Base-by-base conservation (phyloP, 1,139 yeast species). In the Blastobotrys buckinghamii region DNA sequence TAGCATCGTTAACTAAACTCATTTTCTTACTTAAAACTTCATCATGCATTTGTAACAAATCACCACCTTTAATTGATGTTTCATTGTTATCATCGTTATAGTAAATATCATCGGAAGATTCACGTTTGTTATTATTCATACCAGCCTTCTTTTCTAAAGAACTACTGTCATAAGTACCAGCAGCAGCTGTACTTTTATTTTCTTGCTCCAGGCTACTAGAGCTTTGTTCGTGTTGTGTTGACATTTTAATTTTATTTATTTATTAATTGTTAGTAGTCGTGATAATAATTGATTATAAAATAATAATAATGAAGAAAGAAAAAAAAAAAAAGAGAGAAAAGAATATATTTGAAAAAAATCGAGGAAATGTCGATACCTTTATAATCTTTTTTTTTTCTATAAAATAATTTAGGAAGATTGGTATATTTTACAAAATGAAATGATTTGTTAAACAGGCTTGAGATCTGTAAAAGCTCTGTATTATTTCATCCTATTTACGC, bases 1-100 rank as follows among this genome's bases (percentile, higher is more conserved):
- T 57, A 49, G 53, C 74, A 63, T 59, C 47, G 49, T 60, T 60
- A 20, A 60, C 60, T 34, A 60, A 49, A 5, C 50, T 48, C 45
- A 59, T 51, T 48, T 60, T 59, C 43, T 48, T 54, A 42, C 55
- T 41, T 27, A 59, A 47, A 17, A 56, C 57, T 29, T 41, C 44
- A 20, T 41, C 44, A 13, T 41, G 26, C 44, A 41, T 41, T 13
- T 30, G 38, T 17, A 32, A 32, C 29, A 41, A 29, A 33, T 44
- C 47, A 4, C 51, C 51, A 30, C 51, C 51, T 20, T 44, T 48
- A 2, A 48, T 45, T 2, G 51, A 48, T 15, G 35, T 42, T 24
- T 33, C 34, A 17, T 42, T 22, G 30, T 35, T 34, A 27, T 48
- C 48, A 22, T 47, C 37, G 34, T 43, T 43, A 39, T 40, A 36